Percentiles rank a stretch among this genome's conserved stretches.
phyloP scores from a whole-genome alignment of 2,329 filamentous ascomycete genomes.

The Aspergillus brasiliensis region DNA sequence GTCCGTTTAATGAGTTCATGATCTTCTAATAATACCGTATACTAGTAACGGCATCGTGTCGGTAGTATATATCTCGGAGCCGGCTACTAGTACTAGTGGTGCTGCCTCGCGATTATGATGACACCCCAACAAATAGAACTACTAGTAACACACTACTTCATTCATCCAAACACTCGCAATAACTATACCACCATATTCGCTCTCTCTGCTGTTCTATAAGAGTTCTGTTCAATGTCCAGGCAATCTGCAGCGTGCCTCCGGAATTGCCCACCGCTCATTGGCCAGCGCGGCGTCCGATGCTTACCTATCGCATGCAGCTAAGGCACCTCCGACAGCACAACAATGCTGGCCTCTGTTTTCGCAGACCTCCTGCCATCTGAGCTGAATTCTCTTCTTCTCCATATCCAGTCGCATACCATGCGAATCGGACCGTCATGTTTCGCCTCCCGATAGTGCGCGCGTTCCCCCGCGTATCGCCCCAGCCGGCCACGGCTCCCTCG shows the following conservation, averaged over 20 bases:
- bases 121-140: too few relatives aligned
- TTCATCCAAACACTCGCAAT: too few relatives aligned
- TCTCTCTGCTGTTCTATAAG: too few relatives aligned
- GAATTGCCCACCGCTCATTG: not conserved
- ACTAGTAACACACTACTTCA: too few relatives aligned
- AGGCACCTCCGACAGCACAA: not conserved
- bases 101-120: too few relatives aligned
- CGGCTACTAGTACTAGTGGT: too few relatives aligned
- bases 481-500: not conserved
- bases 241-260: not conserved
- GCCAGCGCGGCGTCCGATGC: not conserved
- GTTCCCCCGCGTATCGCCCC: conserved; percentile 2
- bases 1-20: too few relatives aligned
- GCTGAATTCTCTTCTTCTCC: not conserved
- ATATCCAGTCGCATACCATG: conserved; percentile 10
- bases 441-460: conserved; percentile 15
- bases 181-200: too few relatives aligned
- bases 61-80: too few relatives aligned
- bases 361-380: not conserved
- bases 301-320: not conserved
- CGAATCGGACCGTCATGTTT: conserved; percentile 16
- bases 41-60: too few relatives aligned
- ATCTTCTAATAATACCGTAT: too few relatives aligned
- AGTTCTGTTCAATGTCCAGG: too few relatives aligned
- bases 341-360: not conserved